Base-by-base conservation (phyloP, 257 asterid genomes). In the Euphrasia confusa region DNA sequence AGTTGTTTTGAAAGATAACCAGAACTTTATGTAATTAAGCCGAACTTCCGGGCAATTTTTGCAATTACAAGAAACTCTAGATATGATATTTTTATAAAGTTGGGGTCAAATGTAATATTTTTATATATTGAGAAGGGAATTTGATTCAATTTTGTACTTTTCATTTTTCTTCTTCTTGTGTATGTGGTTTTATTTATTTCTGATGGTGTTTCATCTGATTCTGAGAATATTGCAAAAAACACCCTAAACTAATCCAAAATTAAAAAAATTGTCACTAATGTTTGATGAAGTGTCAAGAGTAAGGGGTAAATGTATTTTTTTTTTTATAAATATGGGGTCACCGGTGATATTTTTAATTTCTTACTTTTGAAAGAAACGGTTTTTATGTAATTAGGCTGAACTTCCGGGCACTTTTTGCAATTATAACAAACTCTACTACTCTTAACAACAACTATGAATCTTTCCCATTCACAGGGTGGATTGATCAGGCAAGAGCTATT, bases 401-500 rank as follows among this genome's bases (percentile, higher is more conserved):
- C 18, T 6, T 49, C 27, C 5, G 27, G 55, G 55, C 1, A 15
- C 2, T 15, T 49, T 49, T 49, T 49, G 55, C 55, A 49, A 48
- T 48, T 48, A 48, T 14, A 14, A 14, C 24, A 48, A 48, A 5
- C 54, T 48, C 24, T 21, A 0, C 24, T 21, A 21, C 24, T 21
- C 24, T 0, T 21, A 21, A 21, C 24, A 28, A 28, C 33, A 28
- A 28, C 33, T 28, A 28, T 28, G 5, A 28, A 28, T 28, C 33
- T 2, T 28, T 4, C 33, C 33, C 5, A 21, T 28, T 28, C 5
- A 2, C 33, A 28, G 33, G 33, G 33, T 28, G 33, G 33, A 28
- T 28, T 28, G 33, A 28, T 28, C 33, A 28, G 33, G 33, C 33
- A 28, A 2, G 95, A 87, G 61, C 35, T 87, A 35, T 87, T 50